phyloP scores from a whole-genome alignment of 73 alveolate species.

The Paramecium caudatum region DNA sequence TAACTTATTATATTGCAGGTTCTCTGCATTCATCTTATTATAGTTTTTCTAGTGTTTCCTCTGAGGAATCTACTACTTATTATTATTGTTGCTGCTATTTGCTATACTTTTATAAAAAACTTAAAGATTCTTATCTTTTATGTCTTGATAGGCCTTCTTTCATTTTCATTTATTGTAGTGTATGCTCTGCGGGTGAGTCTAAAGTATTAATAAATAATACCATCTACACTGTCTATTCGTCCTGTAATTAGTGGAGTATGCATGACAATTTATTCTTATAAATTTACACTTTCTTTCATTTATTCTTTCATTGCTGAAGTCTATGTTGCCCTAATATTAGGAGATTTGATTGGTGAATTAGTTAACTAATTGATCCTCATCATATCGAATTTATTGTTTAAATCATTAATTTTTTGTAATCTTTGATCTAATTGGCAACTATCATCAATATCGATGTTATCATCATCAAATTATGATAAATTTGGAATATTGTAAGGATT shows the following conservation, averaged over 20 bases:
- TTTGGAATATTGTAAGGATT: slow-evolving; percentile 25
- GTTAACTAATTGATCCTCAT: slow-evolving; percentile 47
- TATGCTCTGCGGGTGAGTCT: slow-evolving; percentile 15
- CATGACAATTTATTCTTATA: slow-evolving; percentile 41
- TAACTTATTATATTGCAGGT: slow-evolving; percentile 22
- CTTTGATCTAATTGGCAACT: slow-evolving; percentile 15
- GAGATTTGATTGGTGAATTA: slow-evolving; percentile 53
- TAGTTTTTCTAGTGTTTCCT: too few species aligned
- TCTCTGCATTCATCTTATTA: slow-evolving; percentile 30
- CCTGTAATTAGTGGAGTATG: slow-evolving; percentile 68
- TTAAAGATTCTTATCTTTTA: slow-evolving; percentile 59
- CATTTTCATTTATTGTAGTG: neutral
- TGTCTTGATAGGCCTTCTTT: neutral
- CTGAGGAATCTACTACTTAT: neutral
- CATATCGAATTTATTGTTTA: slow-evolving; percentile 61
- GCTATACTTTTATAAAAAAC: slow-evolving; percentile 22
- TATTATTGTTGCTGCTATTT: neutral
- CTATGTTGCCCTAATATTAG: slow-evolving; percentile 55
- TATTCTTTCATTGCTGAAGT: slow-evolving; percentile 34
- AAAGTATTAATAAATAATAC: neutral
- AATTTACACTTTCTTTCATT: neutral
- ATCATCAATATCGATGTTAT: slow-evolving; percentile 39
- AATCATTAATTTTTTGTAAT: slow-evolving; percentile 30
- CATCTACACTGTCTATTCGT: slow-evolving; percentile 41
- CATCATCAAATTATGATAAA: slow-evolving; percentile 50